Percentiles rank a stretch among this genome's conserved stretches.
These are phyloP conservation scores for Acanthamoeba rhysodes DNA, from an alignment of 208 protist genomes.

Conservation along the genomic window DNA sequence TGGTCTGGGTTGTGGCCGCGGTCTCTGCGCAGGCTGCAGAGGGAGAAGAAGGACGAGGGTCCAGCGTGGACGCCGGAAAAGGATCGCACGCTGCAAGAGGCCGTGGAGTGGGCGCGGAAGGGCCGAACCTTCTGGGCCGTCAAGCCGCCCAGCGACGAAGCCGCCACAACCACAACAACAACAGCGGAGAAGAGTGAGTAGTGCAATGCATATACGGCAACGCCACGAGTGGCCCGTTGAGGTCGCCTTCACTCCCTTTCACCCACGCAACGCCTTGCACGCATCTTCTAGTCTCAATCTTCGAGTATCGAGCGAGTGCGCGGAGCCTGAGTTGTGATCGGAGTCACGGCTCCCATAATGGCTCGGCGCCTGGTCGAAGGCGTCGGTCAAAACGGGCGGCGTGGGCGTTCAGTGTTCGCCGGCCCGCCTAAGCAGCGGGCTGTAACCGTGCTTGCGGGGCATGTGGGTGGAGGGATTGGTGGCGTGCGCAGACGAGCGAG, in stretches of 20 bases:
- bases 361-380: no score
- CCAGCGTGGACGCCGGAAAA: background rate
- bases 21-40: background rate
- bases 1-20: background rate
- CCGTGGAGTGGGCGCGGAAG: background rate
- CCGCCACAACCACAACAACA: no score
- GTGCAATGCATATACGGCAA: no score
- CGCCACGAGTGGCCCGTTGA: no score
- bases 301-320: no score
- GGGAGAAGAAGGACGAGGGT: background rate
- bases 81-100: background rate
- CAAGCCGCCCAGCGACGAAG: background rate
- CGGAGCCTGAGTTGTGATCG: no score
- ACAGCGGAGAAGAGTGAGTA: no score
- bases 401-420: background rate
- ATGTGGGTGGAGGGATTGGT: constrained; percentile 9
- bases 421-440: background rate
- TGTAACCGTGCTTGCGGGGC: constrained; percentile 1
- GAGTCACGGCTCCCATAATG: no score
- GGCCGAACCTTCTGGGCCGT: constrained; percentile 27
- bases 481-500: background rate
- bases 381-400: no score
- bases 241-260: no score
- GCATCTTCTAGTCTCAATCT: no score
- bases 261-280: no score